Conservation (phyloP, 2,329 filamentous ascomycete species). For the Aspergillus awamori region DNA sequence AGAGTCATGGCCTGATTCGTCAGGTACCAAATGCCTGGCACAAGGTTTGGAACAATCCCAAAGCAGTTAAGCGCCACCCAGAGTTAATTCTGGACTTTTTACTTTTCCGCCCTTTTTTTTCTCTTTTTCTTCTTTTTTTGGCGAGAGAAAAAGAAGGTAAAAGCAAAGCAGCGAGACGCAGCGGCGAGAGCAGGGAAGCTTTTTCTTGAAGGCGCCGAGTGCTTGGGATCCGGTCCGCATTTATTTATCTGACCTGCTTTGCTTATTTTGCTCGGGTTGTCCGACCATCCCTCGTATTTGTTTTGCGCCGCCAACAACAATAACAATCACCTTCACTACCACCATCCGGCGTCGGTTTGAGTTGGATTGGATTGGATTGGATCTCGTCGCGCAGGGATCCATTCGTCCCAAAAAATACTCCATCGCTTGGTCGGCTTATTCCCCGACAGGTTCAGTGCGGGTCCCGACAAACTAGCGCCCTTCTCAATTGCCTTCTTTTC, state of each 20-base stretch:
- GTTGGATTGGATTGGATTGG: neutral
- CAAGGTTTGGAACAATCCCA: conserved; percentile 7
- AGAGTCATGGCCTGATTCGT: conserved; percentile 16
- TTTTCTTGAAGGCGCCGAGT: neutral
- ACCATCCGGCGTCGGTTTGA: neutral
- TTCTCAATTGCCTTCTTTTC: conserved; percentile 4
- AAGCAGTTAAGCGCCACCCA: conserved; percentile 16
- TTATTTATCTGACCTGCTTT: conserved; percentile 1
- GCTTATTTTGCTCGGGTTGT: conserved; percentile 12
- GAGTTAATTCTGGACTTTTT: conserved; percentile 8
- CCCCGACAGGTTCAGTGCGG: conserved; percentile 8
- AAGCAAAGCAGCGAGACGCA: neutral
- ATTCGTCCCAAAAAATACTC: neutral
- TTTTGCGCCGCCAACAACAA: conserved; percentile 18
- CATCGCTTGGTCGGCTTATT: conserved; percentile 10
- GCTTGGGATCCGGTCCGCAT: conserved; percentile 6
- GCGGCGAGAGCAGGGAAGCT: neutral
- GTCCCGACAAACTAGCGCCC: conserved; percentile 1
- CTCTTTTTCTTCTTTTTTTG: conserved; percentile 10
- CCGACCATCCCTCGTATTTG: conserved; percentile 11
- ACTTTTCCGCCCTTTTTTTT: conserved; percentile 15
- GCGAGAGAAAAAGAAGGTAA: conserved; percentile 16
- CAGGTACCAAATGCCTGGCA: conserved; percentile 13
- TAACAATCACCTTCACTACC: neutral
- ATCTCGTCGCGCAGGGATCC: conserved; percentile 4